phyloP scores from a whole-genome alignment of 2,329 filamentous ascomycete species.

The Cercospora sesami region DNA sequence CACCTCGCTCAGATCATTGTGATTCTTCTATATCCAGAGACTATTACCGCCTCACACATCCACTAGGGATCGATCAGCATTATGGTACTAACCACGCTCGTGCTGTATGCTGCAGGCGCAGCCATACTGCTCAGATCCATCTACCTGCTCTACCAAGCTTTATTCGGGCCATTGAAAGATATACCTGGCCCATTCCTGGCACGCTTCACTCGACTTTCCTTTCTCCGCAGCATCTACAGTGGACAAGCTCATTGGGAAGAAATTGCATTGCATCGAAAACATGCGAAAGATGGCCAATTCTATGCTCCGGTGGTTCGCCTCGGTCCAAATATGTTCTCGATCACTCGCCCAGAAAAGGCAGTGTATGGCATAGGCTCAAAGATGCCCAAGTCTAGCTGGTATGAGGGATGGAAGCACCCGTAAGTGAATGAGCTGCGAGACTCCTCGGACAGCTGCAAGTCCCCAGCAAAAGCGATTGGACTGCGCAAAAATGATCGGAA shows the following conservation, averaged over 20 bases:
- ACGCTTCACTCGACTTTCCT: constrained; percentile 30
- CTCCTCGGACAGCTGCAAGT: neutral
- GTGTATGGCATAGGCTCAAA: constrained; percentile 29
- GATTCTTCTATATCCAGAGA: too few species aligned
- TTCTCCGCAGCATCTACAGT: constrained; percentile 24
- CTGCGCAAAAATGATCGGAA: neutral
- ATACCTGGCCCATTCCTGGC: constrained; percentile 29
- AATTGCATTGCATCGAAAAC: constrained; percentile 28
- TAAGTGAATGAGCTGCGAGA: neutral
- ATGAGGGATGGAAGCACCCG: constrained; percentile 24
- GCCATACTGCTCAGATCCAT: neutral
- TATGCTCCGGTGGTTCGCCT: constrained; percentile 29
- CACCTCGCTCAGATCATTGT: neutral
- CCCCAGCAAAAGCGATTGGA: neutral
- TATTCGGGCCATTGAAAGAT: constrained; percentile 19
- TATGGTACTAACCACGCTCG: constrained; percentile 1
- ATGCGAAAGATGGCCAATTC: constrained; percentile 21
- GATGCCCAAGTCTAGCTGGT: constrained; percentile 31
- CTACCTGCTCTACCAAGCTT: constrained; percentile 1
- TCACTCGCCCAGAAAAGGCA: constrained; percentile 21
- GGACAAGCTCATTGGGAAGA: constrained; percentile 29
- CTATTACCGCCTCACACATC: too few species aligned
- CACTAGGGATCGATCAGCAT: neutral
- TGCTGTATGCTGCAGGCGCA: constrained; percentile 7
- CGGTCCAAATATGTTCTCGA: constrained; percentile 29